phyloP scores from a whole-genome alignment of 1,139 yeast genomes.

The Scheffersomyces cryptocercus region DNA sequence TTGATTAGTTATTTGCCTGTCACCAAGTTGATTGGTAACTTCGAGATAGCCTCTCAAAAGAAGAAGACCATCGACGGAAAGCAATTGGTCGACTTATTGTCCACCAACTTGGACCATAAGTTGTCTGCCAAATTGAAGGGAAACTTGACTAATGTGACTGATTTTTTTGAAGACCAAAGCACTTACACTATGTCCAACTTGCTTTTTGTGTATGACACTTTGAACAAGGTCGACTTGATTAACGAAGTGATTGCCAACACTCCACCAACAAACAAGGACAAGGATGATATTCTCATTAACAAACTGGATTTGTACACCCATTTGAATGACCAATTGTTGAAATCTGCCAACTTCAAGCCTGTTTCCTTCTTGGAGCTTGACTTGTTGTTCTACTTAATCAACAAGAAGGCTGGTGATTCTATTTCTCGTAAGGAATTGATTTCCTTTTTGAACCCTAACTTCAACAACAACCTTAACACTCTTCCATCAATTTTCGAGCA shows the following conservation, averaged over 20 bases:
- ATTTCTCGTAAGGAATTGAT: slow-evolving; percentile 56
- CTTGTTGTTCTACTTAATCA: slow-evolving; percentile 50
- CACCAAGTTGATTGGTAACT: slow-evolving; percentile 48
- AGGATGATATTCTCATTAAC: slow-evolving; percentile 46
- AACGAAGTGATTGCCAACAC: slow-evolving; percentile 64
- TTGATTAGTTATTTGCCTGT: slow-evolving; percentile 47
- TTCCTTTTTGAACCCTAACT: slow-evolving; percentile 49
- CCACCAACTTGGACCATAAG: slow-evolving; percentile 45
- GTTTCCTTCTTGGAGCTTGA: slow-evolving; percentile 45
- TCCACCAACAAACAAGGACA: slow-evolving; percentile 47
- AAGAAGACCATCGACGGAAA: slow-evolving; percentile 33
- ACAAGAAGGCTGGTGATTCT: slow-evolving; percentile 43
- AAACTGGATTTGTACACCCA: slow-evolving; percentile 44
- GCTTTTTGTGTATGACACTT: slow-evolving; percentile 44
- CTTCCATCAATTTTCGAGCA: slow-evolving; percentile 45
- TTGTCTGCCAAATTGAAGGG: slow-evolving; percentile 39
- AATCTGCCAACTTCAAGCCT: slow-evolving; percentile 53
- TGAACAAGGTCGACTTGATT: slow-evolving; percentile 48
- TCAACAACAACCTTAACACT: slow-evolving; percentile 35
- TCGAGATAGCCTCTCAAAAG: slow-evolving; percentile 41
- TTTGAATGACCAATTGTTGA: slow-evolving; percentile 53
- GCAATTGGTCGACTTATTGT: slow-evolving; percentile 36
- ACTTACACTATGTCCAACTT: slow-evolving; percentile 44
- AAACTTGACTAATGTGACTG: slow-evolving; percentile 37
- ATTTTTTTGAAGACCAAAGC: slow-evolving; percentile 35